Conservation (phyloP, 164 flowering plant genomes). For the Chloranthus sessilifolius region DNA sequence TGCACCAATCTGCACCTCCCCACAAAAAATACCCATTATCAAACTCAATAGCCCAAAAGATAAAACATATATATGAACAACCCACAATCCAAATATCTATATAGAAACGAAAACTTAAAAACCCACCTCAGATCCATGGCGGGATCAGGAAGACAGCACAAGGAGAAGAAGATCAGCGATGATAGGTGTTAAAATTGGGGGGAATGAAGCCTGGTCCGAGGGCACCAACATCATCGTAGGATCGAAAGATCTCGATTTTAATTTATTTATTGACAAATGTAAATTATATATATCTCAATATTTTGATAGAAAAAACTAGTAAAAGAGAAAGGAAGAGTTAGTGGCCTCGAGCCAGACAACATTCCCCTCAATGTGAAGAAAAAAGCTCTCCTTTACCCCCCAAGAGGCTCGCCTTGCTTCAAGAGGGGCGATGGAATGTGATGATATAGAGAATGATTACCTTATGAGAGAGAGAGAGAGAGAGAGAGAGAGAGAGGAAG, state of each 20-base stretch:
- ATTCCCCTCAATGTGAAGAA: conserved; percentile 77
- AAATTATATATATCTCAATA: too few species aligned
- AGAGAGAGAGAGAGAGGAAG: conserved; percentile 6
- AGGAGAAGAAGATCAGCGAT: background rate
- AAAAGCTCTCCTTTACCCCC: conserved; percentile 25
- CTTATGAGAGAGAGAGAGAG: conserved; percentile 15
- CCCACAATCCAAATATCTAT: too few species aligned
- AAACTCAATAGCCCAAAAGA: background rate
- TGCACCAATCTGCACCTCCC: conserved; percentile 46
- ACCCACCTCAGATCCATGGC: conserved; percentile 13
- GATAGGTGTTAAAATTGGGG: conserved; percentile 43
- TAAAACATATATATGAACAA: background rate
- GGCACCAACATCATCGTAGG: conserved; percentile 21
- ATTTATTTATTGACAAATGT: too few species aligned
- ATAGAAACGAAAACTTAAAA: background rate
- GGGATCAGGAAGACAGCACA: background rate
- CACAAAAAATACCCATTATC: conserved; percentile 16
- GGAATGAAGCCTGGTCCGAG: conserved; percentile 91
- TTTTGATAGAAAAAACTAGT: background rate
- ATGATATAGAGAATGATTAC: conserved; percentile 19
- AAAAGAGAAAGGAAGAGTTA: conserved; percentile 13
- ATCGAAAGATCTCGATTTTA: conserved; percentile 4
- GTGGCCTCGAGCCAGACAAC: conserved; percentile 85
- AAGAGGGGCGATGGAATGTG: conserved; percentile 15
- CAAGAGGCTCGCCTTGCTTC: conserved; percentile 16